Evolutionary conservation across 2,329 filamentous ascomycete species (phyloP), one percentile per base, ranked within the genome.

Genomic region (Exophiala sideris): DNA sequence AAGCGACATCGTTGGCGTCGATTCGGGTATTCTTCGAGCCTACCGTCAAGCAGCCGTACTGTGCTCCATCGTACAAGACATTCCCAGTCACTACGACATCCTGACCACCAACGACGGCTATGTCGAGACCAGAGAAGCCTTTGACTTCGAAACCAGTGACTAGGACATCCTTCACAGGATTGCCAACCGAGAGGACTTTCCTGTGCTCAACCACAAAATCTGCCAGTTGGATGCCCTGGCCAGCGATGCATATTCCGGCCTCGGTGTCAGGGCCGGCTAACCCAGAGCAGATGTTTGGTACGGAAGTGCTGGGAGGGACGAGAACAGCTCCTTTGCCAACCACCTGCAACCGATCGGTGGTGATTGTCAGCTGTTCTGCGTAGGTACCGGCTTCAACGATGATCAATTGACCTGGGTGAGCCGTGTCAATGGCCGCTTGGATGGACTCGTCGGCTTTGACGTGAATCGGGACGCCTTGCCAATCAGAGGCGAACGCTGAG

Each of bases 351-450:
- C 50, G 51, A 35, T 52, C 39, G 10, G 46, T 54, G 12, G 36
- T 50, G 24, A 60, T 48, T 14, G 55, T 52, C 21, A 60, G 33
- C 36, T 60, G 55, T 46, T 60, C 55, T 14, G 54, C 42, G 44
- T 60, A 60, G 3, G 54, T 60, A 21, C 54, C 57, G 4, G 54
- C 51, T 36, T 38, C 52, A n/a, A 60, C 57, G 38, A 57, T 33
- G 32, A 60, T 55, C 11, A 45, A 14, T n/a, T 48, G 40, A 18
- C 57, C 57, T 12, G 54, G 38, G 12, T 54, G 34, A 14, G 57
- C 54, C 10, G 51, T n/a, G 41, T 50, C 41, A 35, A 60, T 52
- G 2, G 57, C 57, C 10, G 47, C 45, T 48, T 60, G 57, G 20
- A 58, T 60, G 7, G 57, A 58, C 41, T 58, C 29, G 5, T 55